Evolutionary conservation across 2,329 filamentous ascomycete genomes (phyloP).

Genomic region (Leptographium procerum): DNA sequence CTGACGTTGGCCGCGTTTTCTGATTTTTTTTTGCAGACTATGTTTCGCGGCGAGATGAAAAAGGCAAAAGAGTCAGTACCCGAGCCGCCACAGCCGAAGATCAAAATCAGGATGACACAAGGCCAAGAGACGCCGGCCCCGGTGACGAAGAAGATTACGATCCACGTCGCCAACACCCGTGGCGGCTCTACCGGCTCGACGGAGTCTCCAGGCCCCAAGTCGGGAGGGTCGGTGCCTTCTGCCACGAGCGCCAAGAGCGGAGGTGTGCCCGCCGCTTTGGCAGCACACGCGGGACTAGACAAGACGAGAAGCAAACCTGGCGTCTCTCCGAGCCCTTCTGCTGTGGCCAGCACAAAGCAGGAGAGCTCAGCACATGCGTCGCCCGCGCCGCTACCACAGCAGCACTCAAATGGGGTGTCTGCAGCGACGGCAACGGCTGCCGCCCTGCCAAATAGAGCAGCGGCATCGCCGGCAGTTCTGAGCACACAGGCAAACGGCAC

Average conservation of each 20-base stretch:
- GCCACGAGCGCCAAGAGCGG: constrained; percentile 22
- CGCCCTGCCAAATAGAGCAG: neutral
- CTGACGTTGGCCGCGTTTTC: neutral
- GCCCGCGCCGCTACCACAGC: constrained; percentile 15
- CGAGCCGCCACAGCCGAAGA: constrained; percentile 63
- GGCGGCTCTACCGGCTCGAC: constrained; percentile 40
- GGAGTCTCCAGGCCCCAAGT: constrained; percentile 38
- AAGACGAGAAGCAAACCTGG: constrained; percentile 31
- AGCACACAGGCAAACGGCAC: neutral
- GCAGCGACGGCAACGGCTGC: constrained; percentile 1
- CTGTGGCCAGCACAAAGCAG: constrained; percentile 18
- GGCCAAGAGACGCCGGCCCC: constrained; percentile 28
- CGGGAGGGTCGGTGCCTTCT: constrained; percentile 21
- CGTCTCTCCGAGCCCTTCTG: constrained; percentile 35
- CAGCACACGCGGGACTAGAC: constrained; percentile 18
- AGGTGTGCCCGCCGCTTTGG: constrained; percentile 2
- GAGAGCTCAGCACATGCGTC: constrained; percentile 24
- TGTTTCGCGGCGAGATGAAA: constrained; percentile 56
- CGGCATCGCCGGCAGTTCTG: neutral
- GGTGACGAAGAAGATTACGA: constrained; percentile 54
- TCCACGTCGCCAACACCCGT: constrained; percentile 51
- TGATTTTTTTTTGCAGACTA: constrained; percentile 8
- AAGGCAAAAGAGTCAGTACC: constrained; percentile 61
- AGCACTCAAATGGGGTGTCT: constrained; percentile 18
- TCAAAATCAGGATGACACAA: constrained; percentile 63